Evolutionary conservation across 2,329 filamentous ascomycete genomes (phyloP).

Genomic region (Phaeosphaeriaceae sp.): DNA sequence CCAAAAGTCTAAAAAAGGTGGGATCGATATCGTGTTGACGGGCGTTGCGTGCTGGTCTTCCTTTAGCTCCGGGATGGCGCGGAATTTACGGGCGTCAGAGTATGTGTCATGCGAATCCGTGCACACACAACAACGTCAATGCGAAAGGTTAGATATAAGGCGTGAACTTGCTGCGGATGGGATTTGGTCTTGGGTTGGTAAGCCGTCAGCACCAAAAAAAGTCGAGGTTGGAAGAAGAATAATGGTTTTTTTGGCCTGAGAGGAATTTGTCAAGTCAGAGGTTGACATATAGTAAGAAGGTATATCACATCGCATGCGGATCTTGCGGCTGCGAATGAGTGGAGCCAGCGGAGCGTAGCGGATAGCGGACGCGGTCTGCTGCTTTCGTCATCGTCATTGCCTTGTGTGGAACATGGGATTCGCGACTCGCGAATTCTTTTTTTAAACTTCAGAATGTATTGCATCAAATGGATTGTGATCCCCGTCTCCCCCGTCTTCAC

Average conservation of each 20-base stretch:
- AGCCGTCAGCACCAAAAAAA: background rate
- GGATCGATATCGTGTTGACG: background rate
- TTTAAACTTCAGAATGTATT: background rate
- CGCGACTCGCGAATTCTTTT: no score
- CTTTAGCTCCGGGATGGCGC: background rate
- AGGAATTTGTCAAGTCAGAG: no score
- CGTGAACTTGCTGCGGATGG: no score
- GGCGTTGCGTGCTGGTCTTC: no score
- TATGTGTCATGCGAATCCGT: background rate
- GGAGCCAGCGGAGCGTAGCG: background rate
- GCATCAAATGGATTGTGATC: background rate
- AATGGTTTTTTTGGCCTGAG: no score
- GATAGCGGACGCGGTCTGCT: background rate
- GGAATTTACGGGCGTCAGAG: background rate
- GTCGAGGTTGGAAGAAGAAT: no score
- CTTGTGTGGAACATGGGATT: background rate
- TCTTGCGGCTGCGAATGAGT: background rate
- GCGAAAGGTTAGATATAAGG: no score
- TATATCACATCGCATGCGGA: background rate
- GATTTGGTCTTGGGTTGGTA: background rate
- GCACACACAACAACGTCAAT: background rate
- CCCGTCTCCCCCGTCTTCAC: no score
- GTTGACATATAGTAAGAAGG: background rate
- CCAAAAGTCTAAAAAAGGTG: background rate
- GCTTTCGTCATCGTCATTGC: background rate